Evolutionary conservation across 176 grass and related monocot genomes (phyloP).

Genomic region (Lolium multiflorum): DNA sequence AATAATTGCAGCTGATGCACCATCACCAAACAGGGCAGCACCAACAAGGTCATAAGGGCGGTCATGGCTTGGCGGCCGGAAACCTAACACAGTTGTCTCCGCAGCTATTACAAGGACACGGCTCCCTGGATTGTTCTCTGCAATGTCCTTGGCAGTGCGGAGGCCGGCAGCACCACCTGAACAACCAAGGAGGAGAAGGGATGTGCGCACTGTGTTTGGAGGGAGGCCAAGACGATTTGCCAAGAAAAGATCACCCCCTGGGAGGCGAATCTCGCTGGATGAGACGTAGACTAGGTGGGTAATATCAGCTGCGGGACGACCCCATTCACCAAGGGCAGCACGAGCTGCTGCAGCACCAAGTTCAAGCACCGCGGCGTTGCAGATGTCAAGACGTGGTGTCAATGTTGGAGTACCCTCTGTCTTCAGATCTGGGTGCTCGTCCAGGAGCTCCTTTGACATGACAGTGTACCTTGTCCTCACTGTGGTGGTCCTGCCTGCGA

Average conservation of each 20-base stretch:
- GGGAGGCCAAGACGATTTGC: slow-evolving; percentile 66
- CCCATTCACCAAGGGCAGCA: slow-evolving; percentile 74
- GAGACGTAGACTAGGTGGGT: slow-evolving; percentile 92
- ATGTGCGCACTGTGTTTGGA: slow-evolving; percentile 60
- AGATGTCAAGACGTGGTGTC: slow-evolving; percentile 76
- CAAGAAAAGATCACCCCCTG: slow-evolving; percentile 81
- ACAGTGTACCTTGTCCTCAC: slow-evolving; percentile 90
- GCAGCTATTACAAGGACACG: slow-evolving; percentile 76
- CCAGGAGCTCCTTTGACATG: slow-evolving; percentile 82
- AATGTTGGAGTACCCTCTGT: slow-evolving; percentile 73
- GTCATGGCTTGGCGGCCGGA: slow-evolving; percentile 71
- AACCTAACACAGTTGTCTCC: slow-evolving; percentile 88
- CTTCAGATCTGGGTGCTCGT: slow-evolving; percentile 81
- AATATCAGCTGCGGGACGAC: slow-evolving; percentile 58
- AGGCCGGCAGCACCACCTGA: slow-evolving; percentile 83
- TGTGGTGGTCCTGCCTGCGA: slow-evolving; percentile 79
- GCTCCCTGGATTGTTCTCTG: slow-evolving; percentile 87
- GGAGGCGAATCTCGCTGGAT: slow-evolving; percentile 87
- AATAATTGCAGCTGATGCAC: slow-evolving; percentile 76
- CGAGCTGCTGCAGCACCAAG: slow-evolving; percentile 63
- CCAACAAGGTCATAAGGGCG: slow-evolving; percentile 91
- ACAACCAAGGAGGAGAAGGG: slow-evolving; percentile 83
- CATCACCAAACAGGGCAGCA: slow-evolving; percentile 87
- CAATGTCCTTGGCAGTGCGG: slow-evolving; percentile 91
- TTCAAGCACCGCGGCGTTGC: slow-evolving; percentile 77